These are phyloP conservation scores for Claviceps africana DNA, from an alignment of 2,329 filamentous ascomycete species.

Conservation along the genomic window DNA sequence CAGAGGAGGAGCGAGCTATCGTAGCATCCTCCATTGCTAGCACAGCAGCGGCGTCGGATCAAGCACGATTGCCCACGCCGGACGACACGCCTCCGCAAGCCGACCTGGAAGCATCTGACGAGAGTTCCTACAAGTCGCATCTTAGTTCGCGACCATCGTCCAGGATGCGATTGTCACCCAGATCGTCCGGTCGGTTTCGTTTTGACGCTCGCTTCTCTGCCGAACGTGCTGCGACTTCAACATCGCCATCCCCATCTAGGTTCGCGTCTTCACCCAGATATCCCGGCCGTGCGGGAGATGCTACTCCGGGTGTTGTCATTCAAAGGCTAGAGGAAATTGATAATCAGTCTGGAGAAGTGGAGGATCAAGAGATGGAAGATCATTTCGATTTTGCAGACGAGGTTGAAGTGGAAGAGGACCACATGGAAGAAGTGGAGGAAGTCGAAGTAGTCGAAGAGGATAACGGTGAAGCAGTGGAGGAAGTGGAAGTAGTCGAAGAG, in stretches of 20 bases:
- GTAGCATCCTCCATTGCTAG: slow-evolving; percentile 18
- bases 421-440: not conserved
- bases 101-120: slow-evolving; percentile 10
- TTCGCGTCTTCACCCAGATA: slow-evolving; percentile 2
- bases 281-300: not conserved
- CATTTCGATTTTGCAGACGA: not conserved
- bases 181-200: not conserved
- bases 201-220: not conserved
- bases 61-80: slow-evolving; percentile 36
- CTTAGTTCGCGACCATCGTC: slow-evolving; percentile 1
- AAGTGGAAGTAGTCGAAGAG: not conserved
- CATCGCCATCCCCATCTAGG: not conserved
- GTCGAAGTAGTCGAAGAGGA: not conserved
- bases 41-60: slow-evolving; percentile 23
- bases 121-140: slow-evolving; percentile 10
- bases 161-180: not conserved
- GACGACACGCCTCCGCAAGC: slow-evolving; percentile 34
- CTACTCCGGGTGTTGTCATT: not conserved
- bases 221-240: not conserved
- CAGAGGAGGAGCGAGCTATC: not conserved
- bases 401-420: not conserved
- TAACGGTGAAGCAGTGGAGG: no score
- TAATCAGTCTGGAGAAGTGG: not conserved
- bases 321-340: slow-evolving; percentile 1
- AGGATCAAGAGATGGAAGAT: slow-evolving; percentile 4